A percentile compares a stretch with the other conserved stretches of the same genome.
These are phyloP conservation scores for Verticillium alfalfae DNA, from an alignment of 2,329 filamentous ascomycete species.

Conservation along the genomic window DNA sequence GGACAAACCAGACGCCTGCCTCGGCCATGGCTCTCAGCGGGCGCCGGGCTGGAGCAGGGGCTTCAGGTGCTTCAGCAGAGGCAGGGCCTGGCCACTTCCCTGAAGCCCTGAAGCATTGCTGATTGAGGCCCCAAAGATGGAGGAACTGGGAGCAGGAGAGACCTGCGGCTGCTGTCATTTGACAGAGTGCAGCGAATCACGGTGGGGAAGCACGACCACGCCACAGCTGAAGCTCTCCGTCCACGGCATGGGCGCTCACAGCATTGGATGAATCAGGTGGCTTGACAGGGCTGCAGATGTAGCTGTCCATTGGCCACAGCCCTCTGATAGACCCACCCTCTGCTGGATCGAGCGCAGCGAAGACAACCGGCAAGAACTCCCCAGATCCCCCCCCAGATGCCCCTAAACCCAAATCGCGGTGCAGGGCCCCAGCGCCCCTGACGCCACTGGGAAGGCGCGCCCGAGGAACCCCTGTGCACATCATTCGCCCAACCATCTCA, in stretches of 20 bases:
- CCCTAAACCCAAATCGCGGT: background rate
- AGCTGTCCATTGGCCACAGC: background rate
- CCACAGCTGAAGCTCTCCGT: too few species aligned
- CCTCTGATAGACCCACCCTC: background rate
- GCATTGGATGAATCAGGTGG: background rate
- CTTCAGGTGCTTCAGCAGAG: too few species aligned
- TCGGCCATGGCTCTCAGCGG: too few species aligned
- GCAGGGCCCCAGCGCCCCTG: background rate
- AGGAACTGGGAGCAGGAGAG: background rate
- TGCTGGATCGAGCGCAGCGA: background rate
- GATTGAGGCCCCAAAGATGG: background rate
- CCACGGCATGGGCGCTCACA: background rate
- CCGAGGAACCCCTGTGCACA: background rate
- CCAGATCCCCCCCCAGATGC: background rate
- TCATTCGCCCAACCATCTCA: background rate
- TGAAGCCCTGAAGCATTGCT: too few species aligned
- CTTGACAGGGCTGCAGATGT: background rate
- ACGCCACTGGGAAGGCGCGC: background rate
- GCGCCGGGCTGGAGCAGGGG: too few species aligned
- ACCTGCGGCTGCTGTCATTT: background rate
- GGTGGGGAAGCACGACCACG: background rate
- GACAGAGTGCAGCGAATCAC: background rate
- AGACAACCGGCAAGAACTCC: background rate
- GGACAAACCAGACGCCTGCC: too few species aligned
- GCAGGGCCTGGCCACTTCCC: too few species aligned